Base-by-base conservation (phyloP, 371 early-diverging fungal genomes). In the Actinomucor elegans region DNA sequence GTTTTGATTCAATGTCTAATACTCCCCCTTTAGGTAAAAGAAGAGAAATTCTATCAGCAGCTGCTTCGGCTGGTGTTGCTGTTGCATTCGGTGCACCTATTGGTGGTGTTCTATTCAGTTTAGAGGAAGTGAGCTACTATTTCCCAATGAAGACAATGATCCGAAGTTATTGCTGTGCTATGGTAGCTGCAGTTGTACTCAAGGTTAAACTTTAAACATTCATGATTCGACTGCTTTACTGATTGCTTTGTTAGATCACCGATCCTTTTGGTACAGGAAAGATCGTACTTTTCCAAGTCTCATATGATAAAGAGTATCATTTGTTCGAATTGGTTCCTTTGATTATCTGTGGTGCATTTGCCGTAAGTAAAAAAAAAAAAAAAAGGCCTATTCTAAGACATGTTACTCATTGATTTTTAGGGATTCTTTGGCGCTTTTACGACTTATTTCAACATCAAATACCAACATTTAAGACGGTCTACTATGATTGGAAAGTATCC, bases 71-170 rank as follows among this genome's bases (percentile, higher is more conserved):
- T 2, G 98, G 98, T 21, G 88, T 96, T 7, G 84, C 93, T 4
- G 92, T 93, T 12, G 95, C 96, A 1, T 96, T 96, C 69, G 96
- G 94, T 17, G 88, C 94, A 6, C 96, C 96, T 0, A 89, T 96
- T 15, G 96, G 98, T 33, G 98, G 98, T 10, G 94, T 97, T 15
- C 61, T 97, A 18, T 96, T 95, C 57, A 80, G 82, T 40, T 64
- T 90, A 73, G 73, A 96, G 73, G 97, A 96, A 75, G 86, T 95
- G 23, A 89, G 91, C 58, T 90, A 91, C 57, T 93, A 91, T 59
- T 96, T 97, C 51, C 94, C 97, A 6, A 81, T 83, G 41, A 89
- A 92, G 56, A 94, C 95, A 6, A 87, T 97, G 87, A 89, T 91
- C 77, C 75, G 94, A 37, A 86, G 87, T 57, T 96, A 94, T 67